Base-by-base conservation (phyloP, 495 filamentous ascomycete genomes). In the Hypoxylon lienhwacheense region DNA sequence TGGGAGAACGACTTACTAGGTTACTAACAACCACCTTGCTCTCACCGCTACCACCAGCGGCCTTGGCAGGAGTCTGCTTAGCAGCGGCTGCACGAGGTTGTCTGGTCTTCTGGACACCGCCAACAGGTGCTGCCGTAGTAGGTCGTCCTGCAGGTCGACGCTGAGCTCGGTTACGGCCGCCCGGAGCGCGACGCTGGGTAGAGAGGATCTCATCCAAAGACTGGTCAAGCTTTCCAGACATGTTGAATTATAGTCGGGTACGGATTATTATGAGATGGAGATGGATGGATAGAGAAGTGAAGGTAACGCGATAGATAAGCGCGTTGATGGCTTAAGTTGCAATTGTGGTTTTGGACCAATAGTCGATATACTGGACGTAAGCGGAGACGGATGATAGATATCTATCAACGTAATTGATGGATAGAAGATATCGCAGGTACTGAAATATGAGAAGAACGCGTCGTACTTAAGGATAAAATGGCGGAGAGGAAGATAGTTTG, bases 21-120 rank as follows among this genome's bases (percentile, higher is more conserved):
- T 91, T 91, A 84, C 88, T 95, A 73, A 98, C 91, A 71, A 96
- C 85, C 77, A 97, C 93, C 75, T 97, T 97, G 80, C 89, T 91
- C 47, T 90, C 89, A 66, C 81, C 82, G 39, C 71, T 74, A 53
- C 78, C 67, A 53, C 84, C 85, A n/a, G 67, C 61, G 45, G 63
- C 64, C 57, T 72, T 74, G 60, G 80, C 83, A 40, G 90, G 82
- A 15, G 76, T 73, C 39, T 78, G 70, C 80, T 89, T 91, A 42
- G 75, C 69, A 1, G 67, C 65, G 55, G 77, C 69, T 55, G 74
- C 64, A 67, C 86, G 90, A 53, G 81, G 69, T 43, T 76, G 66
- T 70, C 79, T 88, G 34, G 73, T 81, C 81, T 97, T 97, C 76
- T 89, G 85, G 46, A 97, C 81, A 61, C 93, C 93, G 58, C 91